Conservation (phyloP, 306 rosid genomes). For the Lagenaria siceraria region DNA sequence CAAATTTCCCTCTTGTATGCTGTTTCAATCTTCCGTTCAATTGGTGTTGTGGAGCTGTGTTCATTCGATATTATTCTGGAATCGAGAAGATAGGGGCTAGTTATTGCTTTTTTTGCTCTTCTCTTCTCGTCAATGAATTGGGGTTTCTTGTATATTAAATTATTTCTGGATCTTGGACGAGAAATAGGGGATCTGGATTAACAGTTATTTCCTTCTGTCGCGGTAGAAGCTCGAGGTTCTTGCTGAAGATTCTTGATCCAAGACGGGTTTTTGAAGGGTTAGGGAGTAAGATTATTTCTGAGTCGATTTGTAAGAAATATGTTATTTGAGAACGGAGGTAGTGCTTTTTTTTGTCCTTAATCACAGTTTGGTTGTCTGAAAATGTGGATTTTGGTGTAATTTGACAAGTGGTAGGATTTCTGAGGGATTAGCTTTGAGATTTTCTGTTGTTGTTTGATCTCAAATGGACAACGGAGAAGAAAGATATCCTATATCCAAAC, state of each 20-base stretch:
- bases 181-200: not conserved
- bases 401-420: not conserved
- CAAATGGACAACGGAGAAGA: constrained; percentile 70
- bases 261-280: not conserved
- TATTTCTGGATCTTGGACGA: not conserved
- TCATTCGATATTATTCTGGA: not conserved
- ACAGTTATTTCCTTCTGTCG: too few species aligned
- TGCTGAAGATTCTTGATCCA: not conserved
- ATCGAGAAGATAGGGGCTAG: not conserved
- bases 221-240: not conserved
- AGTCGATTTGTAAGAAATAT: not conserved
- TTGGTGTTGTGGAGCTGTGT: not conserved
- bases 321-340: not conserved
- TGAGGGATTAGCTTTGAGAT: not conserved
- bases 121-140: not conserved
- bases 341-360: not conserved
- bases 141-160: not conserved
- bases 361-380: not conserved
- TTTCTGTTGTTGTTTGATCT: not conserved
- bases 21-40: not conserved
- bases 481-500: constrained; percentile 8
- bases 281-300: not conserved
- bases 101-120: not conserved
- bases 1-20: not conserved
- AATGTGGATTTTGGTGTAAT: not conserved